These are phyloP conservation scores for Wickerhamomyces xylosicus DNA, from an alignment of 805 yeast genomes.

Conservation along the genomic window DNA sequence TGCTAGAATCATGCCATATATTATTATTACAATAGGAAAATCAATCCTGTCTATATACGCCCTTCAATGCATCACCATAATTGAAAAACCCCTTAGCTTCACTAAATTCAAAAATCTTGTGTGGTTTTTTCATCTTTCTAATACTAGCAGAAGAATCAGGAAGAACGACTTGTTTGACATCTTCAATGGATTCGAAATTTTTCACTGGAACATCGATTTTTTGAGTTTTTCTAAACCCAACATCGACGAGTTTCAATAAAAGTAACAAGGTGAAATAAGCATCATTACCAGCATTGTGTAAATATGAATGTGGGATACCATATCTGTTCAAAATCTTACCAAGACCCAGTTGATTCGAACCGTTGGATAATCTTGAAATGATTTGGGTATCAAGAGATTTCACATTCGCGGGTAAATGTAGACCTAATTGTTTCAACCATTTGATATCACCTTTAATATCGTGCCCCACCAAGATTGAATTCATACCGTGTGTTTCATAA, in stretches of 20 bases:
- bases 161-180: background rate
- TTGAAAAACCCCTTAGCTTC: background rate
- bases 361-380: constrained; percentile 30
- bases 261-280: constrained; percentile 49
- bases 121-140: background rate
- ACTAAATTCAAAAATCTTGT: background rate
- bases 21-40: too few relatives aligned
- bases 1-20: too few relatives aligned
- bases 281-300: constrained; percentile 70
- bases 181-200: background rate
- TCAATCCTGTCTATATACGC: too few relatives aligned
- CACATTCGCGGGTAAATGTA: constrained; percentile 29
- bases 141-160: background rate
- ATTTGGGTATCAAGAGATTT: constrained; percentile 36
- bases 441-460: constrained; percentile 41
- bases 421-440: constrained; percentile 38
- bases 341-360: constrained; percentile 29
- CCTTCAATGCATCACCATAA: background rate
- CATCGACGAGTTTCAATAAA: constrained; percentile 43
- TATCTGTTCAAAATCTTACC: constrained; percentile 35
- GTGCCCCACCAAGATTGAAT: constrained; percentile 48
- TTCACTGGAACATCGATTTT: constrained; percentile 2
- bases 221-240: constrained; percentile 21
- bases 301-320: constrained; percentile 43
- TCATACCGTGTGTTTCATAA: constrained; percentile 17